These are phyloP conservation scores for Casuarina glauca DNA, from an alignment of 306 rosid genomes.

Conservation along the genomic window DNA sequence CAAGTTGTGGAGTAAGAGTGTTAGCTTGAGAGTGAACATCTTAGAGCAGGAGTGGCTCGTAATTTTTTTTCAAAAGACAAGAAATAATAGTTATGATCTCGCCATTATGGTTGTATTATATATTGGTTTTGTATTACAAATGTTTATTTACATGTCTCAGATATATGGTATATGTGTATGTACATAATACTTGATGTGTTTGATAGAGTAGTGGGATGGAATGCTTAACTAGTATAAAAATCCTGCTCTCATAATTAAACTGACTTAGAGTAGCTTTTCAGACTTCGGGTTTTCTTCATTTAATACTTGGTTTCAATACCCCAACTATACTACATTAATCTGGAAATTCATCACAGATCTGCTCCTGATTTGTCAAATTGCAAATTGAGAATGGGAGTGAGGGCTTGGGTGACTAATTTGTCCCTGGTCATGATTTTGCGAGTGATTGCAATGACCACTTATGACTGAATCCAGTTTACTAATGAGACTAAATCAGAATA, in stretches of 20 bases:
- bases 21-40: no score
- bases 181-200: no score
- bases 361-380: background rate
- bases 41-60: no score
- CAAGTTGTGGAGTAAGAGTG: no score
- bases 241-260: background rate
- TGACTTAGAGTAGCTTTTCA: background rate
- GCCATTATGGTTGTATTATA: no score
- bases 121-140: no score
- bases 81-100: no score
- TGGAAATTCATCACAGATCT: background rate
- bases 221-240: no score
- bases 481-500: background rate
- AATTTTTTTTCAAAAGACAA: no score
- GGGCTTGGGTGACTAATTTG: background rate
- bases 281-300: background rate
- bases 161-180: no score
- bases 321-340: background rate
- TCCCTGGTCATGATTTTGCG: background rate
- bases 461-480: background rate
- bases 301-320: background rate
- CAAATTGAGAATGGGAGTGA: background rate
- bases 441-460: background rate
- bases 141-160: no score
- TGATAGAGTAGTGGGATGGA: no score